Evolutionary conservation across 495 filamentous ascomycete species (phyloP), one percentile per base, ranked within the genome.

Genomic region (Chaetomium cochliodes): DNA sequence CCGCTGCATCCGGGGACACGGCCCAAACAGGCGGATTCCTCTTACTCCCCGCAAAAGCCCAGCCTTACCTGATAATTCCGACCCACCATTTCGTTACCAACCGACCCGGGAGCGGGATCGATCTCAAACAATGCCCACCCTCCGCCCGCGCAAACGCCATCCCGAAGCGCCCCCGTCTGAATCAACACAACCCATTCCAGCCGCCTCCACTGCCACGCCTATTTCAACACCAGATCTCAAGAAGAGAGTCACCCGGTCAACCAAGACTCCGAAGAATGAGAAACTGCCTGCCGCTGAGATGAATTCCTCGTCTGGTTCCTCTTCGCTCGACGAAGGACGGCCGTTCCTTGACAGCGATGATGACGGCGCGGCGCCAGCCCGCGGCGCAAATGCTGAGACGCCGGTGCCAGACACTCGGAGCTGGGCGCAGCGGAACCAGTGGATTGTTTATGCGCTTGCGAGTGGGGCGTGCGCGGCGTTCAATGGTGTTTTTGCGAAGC

Each of bases 401-500:
- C 18, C 13, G 41, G 18, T 25, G 42, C 61, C 46, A 39, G 41
- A 15, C 11, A 61, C 60, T 8, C 47, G n/a, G 55, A 67, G 75
- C 12, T 81, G 76, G 76, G 50, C 70, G 15, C 46, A 65, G 15
- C 70, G 76, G 62, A 81, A 80, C 22, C 79, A 82, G 58, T 98
- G 94, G 94, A 83, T 97, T 63, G 73, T 92, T 60, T 84, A 93
- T 53, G 92, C 94, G 28, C 69, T 96, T 42, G 86, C 90, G 46
- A 94, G 90, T 74, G 94, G 94, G 42, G 87, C 88, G 11, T 97
- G 92, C 75, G 94, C 94, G 16, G 92, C 92, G 42, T 86, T 94
- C 69, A 98, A 98, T 70, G 93, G 94, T 37, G 89, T 96, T 26
- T 98, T 98, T 78, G 94, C 94, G 0, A 98, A 97, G 76, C 79